Evolutionary conservation across 306 rosid species (phyloP).

Genomic region (Rosa lucieae): DNA sequence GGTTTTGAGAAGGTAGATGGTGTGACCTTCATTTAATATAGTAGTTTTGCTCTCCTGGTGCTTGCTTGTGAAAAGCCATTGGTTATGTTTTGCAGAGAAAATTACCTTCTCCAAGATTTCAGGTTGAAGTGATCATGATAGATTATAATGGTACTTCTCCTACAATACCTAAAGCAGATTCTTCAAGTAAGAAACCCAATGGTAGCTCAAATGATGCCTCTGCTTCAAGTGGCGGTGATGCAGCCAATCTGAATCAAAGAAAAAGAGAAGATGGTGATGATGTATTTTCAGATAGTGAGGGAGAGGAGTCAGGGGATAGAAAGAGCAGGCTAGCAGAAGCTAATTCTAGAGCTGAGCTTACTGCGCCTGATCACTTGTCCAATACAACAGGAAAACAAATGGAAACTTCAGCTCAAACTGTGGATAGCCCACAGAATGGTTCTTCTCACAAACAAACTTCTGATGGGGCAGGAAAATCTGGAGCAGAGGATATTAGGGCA

Average conservation of each 20-base stretch:
- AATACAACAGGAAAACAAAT: constrained; percentile 32
- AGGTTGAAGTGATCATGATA: constrained; percentile 82
- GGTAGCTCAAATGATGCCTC: constrained; percentile 30
- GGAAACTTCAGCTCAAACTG: constrained; percentile 32
- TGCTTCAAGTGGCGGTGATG: constrained; percentile 30
- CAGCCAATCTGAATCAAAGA: constrained; percentile 36
- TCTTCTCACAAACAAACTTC: constrained; percentile 35
- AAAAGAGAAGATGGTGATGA: constrained; percentile 61
- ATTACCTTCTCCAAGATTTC: constrained; percentile 82
- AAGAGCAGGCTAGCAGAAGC: constrained; percentile 27
- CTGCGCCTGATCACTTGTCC: constrained; percentile 42
- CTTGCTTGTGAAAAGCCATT: constrained; percentile 16
- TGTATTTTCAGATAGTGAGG: constrained; percentile 89
- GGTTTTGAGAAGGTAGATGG: constrained; percentile 81
- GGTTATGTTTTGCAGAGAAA: constrained; percentile 61
- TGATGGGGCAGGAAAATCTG: constrained; percentile 31
- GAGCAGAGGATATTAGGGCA: constrained; percentile 67
- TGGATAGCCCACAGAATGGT: constrained; percentile 24
- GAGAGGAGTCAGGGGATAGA: constrained; percentile 47
- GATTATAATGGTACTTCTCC: constrained; percentile 63
- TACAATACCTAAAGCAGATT: constrained; percentile 38
- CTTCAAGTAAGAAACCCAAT: constrained; percentile 46
- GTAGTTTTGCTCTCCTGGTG: background rate
- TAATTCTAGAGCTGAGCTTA: constrained; percentile 25
- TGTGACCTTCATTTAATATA: constrained; percentile 4